Evolutionary conservation across 805 yeast species (phyloP).

Genomic region (Wickerhamiella slavikovae): DNA sequence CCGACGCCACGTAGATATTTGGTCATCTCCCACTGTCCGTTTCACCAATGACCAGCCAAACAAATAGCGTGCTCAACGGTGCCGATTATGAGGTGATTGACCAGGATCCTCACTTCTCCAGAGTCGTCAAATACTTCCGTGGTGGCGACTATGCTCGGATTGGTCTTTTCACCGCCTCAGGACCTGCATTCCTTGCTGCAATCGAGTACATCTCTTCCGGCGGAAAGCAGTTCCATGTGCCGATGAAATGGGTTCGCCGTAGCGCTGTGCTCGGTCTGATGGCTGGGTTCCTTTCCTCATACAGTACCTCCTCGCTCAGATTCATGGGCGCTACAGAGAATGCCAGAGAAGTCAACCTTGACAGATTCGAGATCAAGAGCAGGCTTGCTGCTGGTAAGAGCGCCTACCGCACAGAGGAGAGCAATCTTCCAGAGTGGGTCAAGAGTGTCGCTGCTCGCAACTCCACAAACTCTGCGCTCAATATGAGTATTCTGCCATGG

Average conservation of each 20-base stretch:
- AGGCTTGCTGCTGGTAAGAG: slow-evolving; percentile 41
- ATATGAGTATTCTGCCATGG: slow-evolving; percentile 51
- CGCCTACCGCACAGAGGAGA: slow-evolving; percentile 37
- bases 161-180: slow-evolving; percentile 27
- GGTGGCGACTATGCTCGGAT: slow-evolving; percentile 37
- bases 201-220: slow-evolving; percentile 30
- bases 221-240: slow-evolving; percentile 26
- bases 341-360: slow-evolving; percentile 44
- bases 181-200: slow-evolving; percentile 26
- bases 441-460: slow-evolving; percentile 61
- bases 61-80: slow-evolving; percentile 12
- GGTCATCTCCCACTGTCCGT: neutral
- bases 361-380: slow-evolving; percentile 52
- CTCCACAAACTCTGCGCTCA: slow-evolving; percentile 47
- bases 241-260: slow-evolving; percentile 40
- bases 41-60: neutral
- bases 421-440: slow-evolving; percentile 43
- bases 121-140: slow-evolving; percentile 58
- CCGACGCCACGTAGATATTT: too few species aligned
- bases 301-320: slow-evolving; percentile 42
- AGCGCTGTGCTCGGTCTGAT: slow-evolving; percentile 40
- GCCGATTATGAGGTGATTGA: slow-evolving; percentile 34
- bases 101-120: slow-evolving; percentile 52
- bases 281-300: slow-evolving; percentile 60
- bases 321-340: slow-evolving; percentile 68